A percentile compares a stretch with the other conserved stretches of the same genome.
These are phyloP conservation scores for Boletus sp. DNA, from an alignment of 1,284 basidiomycete genomes.

Conservation along the genomic window DNA sequence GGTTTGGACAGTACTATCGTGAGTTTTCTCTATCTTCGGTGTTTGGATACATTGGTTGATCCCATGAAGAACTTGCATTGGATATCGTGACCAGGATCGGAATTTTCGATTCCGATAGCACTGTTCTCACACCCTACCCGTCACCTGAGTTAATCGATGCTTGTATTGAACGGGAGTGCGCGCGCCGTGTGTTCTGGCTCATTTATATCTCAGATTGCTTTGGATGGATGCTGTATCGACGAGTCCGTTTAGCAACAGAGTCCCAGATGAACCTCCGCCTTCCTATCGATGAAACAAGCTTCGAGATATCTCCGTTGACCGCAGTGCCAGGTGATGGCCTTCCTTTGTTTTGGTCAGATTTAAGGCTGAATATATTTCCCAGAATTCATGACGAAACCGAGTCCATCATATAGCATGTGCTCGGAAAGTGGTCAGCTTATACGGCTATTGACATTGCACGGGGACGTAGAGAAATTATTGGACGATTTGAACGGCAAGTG, in stretches of 20 bases:
- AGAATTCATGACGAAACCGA: constrained; percentile 66
- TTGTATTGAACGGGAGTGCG: constrained; percentile 66
- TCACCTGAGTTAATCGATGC: constrained; percentile 56
- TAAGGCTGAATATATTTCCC: constrained; percentile 15
- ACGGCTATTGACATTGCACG: constrained; percentile 62
- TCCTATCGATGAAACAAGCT: constrained; percentile 74
- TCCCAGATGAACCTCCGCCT: constrained; percentile 61
- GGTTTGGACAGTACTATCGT: constrained; percentile 32
- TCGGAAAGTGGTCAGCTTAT: constrained; percentile 72
- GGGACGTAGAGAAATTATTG: constrained; percentile 52
- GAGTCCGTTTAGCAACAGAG: constrained; percentile 47
- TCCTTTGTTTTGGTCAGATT: constrained; percentile 3
- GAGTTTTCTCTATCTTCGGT: constrained; percentile 8
- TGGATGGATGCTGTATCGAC: constrained; percentile 50
- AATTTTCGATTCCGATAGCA: constrained; percentile 58
- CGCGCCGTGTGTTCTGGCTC: constrained; percentile 76
- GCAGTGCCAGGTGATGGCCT: constrained; percentile 54
- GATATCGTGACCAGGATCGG: constrained; percentile 64
- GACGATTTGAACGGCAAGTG: constrained; percentile 34
- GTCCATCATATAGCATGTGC: constrained; percentile 41
- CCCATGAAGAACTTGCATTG: constrained; percentile 56
- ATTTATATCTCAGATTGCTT: constrained; percentile 59
- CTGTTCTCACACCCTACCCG: constrained; percentile 45
- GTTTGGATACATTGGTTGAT: constrained; percentile 18
- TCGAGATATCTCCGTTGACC: constrained; percentile 64